phyloP scores from a whole-genome alignment of 495 filamentous ascomycete genomes.

The Neurospora sp. region DNA sequence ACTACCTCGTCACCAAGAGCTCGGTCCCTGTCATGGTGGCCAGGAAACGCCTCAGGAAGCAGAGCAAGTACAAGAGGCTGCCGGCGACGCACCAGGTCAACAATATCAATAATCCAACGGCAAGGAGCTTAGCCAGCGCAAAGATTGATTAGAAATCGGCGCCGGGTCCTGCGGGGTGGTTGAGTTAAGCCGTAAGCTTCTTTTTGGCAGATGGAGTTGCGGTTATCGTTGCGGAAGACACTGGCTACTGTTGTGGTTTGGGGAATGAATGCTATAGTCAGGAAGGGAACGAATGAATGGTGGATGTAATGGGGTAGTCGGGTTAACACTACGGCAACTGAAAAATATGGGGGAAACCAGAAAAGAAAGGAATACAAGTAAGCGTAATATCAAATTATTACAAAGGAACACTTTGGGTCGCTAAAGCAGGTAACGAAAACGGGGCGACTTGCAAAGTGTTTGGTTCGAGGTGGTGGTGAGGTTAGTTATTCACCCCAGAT shows the following conservation, averaged over 20 bases:
- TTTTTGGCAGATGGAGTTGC: not conserved
- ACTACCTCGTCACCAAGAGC: slow-evolving; percentile 91
- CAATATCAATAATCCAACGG: slow-evolving; percentile 54
- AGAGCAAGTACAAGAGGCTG: slow-evolving; percentile 55
- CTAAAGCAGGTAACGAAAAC: no score
- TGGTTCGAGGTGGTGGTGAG: not conserved
- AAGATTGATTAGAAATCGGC: slow-evolving; percentile 49
- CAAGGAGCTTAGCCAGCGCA: slow-evolving; percentile 52
- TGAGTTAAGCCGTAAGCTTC: not conserved
- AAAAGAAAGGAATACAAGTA: not conserved
- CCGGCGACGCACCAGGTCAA: slow-evolving; percentile 56
- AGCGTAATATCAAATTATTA: not conserved
- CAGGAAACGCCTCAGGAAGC: slow-evolving; percentile 65
- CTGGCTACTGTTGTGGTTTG: no score
- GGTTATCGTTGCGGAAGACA: no score
- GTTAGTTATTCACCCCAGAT: not conserved
- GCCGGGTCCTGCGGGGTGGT: not conserved
- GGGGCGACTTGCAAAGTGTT: no score
- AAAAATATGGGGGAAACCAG: not conserved
- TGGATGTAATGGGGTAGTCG: not conserved
- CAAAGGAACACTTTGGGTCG: not conserved
- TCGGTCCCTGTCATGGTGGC: slow-evolving; percentile 96
- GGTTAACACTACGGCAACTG: not conserved
- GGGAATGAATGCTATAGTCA: no score
- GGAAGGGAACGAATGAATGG: not conserved